phyloP scores from a whole-genome alignment of 805 yeast genomes.

The Pichia sporocuriosa region DNA sequence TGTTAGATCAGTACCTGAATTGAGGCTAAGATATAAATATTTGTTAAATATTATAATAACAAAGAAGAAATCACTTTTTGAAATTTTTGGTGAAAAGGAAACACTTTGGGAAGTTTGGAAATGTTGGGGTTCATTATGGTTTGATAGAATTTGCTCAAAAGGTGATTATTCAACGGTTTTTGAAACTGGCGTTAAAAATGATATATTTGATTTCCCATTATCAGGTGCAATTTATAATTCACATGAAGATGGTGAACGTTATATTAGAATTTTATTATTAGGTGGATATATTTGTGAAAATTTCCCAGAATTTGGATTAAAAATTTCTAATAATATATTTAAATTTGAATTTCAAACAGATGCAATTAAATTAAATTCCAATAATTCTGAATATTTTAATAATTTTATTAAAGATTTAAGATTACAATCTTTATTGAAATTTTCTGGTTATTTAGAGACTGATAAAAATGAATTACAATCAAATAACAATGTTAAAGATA shows the following conservation, averaged over 20 bases:
- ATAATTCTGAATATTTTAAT: conserved; percentile 17
- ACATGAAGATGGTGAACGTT: conserved; percentile 43
- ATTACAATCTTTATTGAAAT: conserved; percentile 19
- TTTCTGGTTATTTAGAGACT: neutral
- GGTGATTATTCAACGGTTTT: conserved; percentile 42
- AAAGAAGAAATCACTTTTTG: conserved; percentile 35
- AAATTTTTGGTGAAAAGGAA: conserved; percentile 51
- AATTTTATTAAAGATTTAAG: conserved; percentile 24
- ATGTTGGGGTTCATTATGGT: conserved; percentile 83
- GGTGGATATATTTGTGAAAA: conserved; percentile 46
- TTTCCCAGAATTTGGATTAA: conserved; percentile 46
- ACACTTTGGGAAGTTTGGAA: conserved; percentile 72
- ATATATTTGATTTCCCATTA: conserved; percentile 54
- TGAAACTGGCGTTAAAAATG: conserved; percentile 52
- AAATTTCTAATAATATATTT: conserved; percentile 40
- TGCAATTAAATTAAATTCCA: conserved; percentile 9
- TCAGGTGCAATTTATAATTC: conserved; percentile 50
- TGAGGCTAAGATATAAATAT: conserved; percentile 11
- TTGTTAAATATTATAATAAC: conserved; percentile 2
- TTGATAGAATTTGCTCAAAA: conserved; percentile 51
- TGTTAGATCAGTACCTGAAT: conserved; percentile 24
- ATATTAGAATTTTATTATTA: conserved; percentile 43
- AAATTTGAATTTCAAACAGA: conserved; percentile 24
- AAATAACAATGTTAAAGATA: neutral
- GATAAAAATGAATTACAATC: neutral